Evolutionary conservation across 768 basidiomycete genomes (phyloP).

Genomic region (Leucocoprinus birnbaumii): DNA sequence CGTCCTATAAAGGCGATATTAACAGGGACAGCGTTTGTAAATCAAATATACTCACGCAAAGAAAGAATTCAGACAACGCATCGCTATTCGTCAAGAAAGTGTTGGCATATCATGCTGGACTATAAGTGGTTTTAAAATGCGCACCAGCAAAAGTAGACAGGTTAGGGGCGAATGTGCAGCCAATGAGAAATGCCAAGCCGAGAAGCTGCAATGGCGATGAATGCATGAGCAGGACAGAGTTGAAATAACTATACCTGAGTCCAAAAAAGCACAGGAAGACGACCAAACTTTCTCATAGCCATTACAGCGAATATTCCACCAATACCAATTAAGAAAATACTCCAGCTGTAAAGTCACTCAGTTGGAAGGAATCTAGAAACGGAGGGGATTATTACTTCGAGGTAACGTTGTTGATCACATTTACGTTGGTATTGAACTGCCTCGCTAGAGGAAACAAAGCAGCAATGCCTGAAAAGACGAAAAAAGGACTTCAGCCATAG

Average conservation of each 20-base stretch:
- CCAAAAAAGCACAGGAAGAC: conserved; percentile 70
- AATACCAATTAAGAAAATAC: conserved; percentile 58
- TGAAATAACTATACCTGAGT: conserved; percentile 41
- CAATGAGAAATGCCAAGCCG: conserved; percentile 48
- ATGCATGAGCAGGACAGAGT: background rate
- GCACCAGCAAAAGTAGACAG: conserved; percentile 55
- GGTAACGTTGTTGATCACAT: conserved; percentile 60
- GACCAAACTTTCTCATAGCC: conserved; percentile 58
- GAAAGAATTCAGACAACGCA: conserved; percentile 56
- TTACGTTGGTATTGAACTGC: conserved; percentile 51
- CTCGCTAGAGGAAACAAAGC: conserved; percentile 56
- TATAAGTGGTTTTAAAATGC: background rate
- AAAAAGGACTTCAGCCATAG: background rate
- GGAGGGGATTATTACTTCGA: conserved; percentile 35
- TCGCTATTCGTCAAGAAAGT: conserved; percentile 27
- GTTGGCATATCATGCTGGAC: background rate
- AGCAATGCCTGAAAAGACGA: conserved; percentile 38
- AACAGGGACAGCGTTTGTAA: no score
- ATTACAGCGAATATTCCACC: conserved; percentile 60
- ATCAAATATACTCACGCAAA: conserved; percentile 51
- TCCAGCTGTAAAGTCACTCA: conserved; percentile 43
- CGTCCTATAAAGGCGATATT: conserved; percentile 29
- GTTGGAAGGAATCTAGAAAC: background rate
- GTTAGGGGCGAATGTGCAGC: conserved; percentile 49
- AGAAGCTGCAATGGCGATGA: conserved; percentile 34